Percentiles rank a stretch among this genome's conserved stretches.
These are phyloP conservation scores for Aspergillus cristatus DNA, from an alignment of 495 filamentous ascomycete species.

Conservation along the genomic window DNA sequence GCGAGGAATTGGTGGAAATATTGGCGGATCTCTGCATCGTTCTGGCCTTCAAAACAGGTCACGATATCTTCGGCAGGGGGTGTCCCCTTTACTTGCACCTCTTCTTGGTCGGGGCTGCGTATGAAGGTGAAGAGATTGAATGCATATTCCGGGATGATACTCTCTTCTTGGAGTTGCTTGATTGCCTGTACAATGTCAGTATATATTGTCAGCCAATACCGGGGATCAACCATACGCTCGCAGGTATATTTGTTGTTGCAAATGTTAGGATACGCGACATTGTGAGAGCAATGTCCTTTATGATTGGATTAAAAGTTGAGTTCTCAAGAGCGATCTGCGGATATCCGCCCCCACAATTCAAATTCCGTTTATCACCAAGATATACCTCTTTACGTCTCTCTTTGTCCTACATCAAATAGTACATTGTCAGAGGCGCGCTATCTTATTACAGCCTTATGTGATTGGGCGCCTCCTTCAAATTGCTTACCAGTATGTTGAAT, in stretches of 20 bases:
- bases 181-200: background rate
- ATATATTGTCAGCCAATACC: background rate
- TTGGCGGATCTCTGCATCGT: background rate
- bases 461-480: too few species aligned
- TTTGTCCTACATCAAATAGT: too few species aligned
- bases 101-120: background rate
- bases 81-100: background rate
- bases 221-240: background rate
- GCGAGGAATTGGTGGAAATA: background rate
- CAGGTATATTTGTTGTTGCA: background rate
- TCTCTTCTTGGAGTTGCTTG: background rate
- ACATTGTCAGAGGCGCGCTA: too few species aligned
- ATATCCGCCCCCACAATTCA: too few species aligned
- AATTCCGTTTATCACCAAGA: too few species aligned
- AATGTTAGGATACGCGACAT: background rate
- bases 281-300: too few species aligned
- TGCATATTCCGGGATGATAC: background rate
- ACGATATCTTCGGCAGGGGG: background rate
- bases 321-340: too few species aligned
- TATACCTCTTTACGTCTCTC: too few species aligned
- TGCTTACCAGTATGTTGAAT: too few species aligned
- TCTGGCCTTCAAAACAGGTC: background rate
- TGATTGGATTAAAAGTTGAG: too few species aligned
- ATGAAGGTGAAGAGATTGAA: background rate
- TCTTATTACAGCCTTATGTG: too few species aligned